Conservation (phyloP, 2,329 filamentous ascomycete species). For the Rhytidhysteron rufulum region DNA sequence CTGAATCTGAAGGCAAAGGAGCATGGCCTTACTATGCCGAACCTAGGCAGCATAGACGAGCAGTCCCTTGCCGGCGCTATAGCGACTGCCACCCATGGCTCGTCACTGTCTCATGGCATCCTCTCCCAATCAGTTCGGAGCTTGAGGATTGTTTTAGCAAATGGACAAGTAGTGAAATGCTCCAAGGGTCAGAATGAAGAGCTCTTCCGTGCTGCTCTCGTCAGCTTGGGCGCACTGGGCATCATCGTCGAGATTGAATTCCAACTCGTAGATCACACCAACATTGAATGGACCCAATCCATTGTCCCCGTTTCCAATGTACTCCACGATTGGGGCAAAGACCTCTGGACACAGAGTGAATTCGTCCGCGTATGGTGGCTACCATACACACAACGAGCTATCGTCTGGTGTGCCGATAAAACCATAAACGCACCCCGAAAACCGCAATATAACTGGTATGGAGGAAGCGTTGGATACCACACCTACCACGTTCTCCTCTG, state of each 20-base stretch:
- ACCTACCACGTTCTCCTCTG: constrained; percentile 90
- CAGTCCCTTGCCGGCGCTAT: constrained; percentile 93
- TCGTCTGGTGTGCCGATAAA: constrained; percentile 85
- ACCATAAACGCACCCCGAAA: constrained; percentile 59
- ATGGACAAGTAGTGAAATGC: constrained; percentile 71
- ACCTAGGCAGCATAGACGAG: constrained; percentile 89
- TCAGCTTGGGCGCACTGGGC: constrained; percentile 85
- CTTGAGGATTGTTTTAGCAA: constrained; percentile 76
- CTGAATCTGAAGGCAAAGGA: constrained; percentile 71
- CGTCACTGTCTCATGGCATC: constrained; percentile 76
- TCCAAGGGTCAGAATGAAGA: constrained; percentile 64
- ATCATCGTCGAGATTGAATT: constrained; percentile 89
- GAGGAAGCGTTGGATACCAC: constrained; percentile 76
- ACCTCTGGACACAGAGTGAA: constrained; percentile 79
- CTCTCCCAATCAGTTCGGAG: constrained; percentile 73
- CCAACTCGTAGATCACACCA: constrained; percentile 73
- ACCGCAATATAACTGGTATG: constrained; percentile 72
- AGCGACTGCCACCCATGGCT: constrained; percentile 89
- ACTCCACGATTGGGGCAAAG: constrained; percentile 65
- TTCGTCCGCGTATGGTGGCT: constrained; percentile 98
- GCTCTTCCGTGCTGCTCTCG: constrained; percentile 81
- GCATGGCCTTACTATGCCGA: constrained; percentile 79
- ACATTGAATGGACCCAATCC: constrained; percentile 82
- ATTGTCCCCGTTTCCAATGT: constrained; percentile 68
- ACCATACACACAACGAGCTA: constrained; percentile 81